Evolutionary conservation across 164 flowering plant genomes (phyloP).

Genomic region (Pachysandra terminalis): DNA sequence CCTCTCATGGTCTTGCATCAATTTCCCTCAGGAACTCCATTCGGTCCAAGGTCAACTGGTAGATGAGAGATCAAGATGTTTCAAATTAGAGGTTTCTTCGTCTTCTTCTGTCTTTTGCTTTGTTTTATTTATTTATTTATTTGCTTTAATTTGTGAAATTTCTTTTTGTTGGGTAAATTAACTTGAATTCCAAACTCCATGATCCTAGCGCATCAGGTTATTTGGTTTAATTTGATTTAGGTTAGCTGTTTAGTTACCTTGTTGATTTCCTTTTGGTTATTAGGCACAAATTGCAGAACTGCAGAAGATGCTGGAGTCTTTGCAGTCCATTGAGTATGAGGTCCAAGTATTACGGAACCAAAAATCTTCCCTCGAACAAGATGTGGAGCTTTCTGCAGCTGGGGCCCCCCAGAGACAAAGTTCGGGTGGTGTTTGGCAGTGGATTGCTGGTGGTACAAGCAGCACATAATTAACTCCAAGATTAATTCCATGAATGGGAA

Average conservation of each 20-base stretch:
- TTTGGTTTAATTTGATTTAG: too few relatives aligned
- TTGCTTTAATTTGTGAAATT: too few relatives aligned
- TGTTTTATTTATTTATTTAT: neutral
- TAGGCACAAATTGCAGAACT: conserved; percentile 85
- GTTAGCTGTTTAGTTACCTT: too few relatives aligned
- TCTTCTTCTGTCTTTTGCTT: conserved; percentile 4
- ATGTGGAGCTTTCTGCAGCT: conserved; percentile 41
- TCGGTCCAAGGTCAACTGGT: conserved; percentile 86
- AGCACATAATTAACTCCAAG: conserved; percentile 9
- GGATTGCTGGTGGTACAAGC: conserved; percentile 58
- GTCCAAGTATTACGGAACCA: conserved; percentile 58
- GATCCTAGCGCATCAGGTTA: too few relatives aligned
- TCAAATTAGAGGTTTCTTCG: conserved; percentile 72
- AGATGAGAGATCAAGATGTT: conserved; percentile 87
- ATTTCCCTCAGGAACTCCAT: conserved; percentile 59
- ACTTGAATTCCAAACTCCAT: too few relatives aligned
- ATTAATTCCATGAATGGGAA: conserved; percentile 1
- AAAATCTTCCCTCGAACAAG: conserved; percentile 55
- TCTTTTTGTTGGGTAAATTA: too few relatives aligned
- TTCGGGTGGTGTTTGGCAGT: conserved; percentile 82
- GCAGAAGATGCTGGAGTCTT: conserved; percentile 53
- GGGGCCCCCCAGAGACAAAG: conserved; percentile 38
- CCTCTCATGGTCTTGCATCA: conserved; percentile 14
- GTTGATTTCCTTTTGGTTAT: neutral
- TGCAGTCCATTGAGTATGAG: conserved; percentile 66